Evolutionary conservation across 768 basidiomycete species (phyloP), one percentile per base, ranked within the genome.

Genomic region (Podaxis sp.): DNA sequence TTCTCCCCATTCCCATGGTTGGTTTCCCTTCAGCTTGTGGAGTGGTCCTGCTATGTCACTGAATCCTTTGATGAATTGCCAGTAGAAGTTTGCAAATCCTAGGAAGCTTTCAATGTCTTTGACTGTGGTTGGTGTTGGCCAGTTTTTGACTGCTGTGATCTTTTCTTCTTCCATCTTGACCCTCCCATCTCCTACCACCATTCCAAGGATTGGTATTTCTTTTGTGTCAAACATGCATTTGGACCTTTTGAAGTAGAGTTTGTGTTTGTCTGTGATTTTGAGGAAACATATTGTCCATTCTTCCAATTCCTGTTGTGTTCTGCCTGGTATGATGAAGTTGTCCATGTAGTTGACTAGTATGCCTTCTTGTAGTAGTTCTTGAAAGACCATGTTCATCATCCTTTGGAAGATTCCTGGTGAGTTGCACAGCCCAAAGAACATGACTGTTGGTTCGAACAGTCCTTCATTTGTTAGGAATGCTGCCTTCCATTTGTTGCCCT

Each of bases 331-430:
- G 36, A 78, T 63, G 37, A 80, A 75, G 64, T 28, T 1, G 6
- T 80, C 77, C 33, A 81, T 66, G 65, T 84, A 80, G 1, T 80
- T 68, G 1, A 75, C 49, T 2, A 82, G 64, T 2, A 1, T 5
- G 4, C 56, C 56, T 28, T 38, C 24, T 4, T 13, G 28, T 13
- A 58, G 49, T 11, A 58, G 3, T 5, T 57, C 56, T 2, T 13
- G 11, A 26, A 65, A 65, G 0, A 65, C 44, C 1, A 0, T 3
- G 26, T 60, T 51, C 59, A 65, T 65, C 58, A 65, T 55, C 15
- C 28, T 22, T 33, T 65, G 54, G 53, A 60, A 65, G 0, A 53
- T 65, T 8, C 58, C 64, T 24, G 64, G 64, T 10, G 46, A 65
- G 53, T 65, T 65, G 30, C 15, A 36, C n/a, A 65, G n/a, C 38